Percentiles rank a stretch among this genome's conserved stretches.
These are phyloP conservation scores for Iris pallida DNA, from an alignment of 116 monocot genomes.

Conservation along the genomic window DNA sequence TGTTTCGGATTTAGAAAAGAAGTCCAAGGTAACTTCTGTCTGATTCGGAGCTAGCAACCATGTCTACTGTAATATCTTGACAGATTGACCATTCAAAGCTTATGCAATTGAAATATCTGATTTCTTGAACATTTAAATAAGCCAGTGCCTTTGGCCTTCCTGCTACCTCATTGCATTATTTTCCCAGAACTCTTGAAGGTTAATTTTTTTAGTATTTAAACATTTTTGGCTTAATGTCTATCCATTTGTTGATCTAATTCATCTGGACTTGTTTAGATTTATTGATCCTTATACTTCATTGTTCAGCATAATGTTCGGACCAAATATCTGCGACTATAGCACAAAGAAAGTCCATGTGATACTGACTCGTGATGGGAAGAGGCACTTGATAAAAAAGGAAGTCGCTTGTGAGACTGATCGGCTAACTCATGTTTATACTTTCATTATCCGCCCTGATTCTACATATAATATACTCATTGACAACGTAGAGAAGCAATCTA, in stretches of 20 bases:
- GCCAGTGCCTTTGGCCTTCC: too few species aligned
- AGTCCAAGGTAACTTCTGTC: too few species aligned
- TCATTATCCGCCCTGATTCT: conserved; percentile 26
- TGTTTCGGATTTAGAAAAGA: too few species aligned
- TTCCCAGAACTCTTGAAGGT: too few species aligned
- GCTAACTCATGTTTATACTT: conserved; percentile 34
- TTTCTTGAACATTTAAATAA: too few species aligned
- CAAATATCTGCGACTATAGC: conserved; percentile 30
- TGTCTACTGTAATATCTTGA: too few species aligned
- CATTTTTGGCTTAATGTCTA: not conserved
- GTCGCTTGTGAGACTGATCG: conserved; percentile 22
- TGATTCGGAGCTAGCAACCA: too few species aligned
- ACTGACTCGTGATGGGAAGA: conserved; percentile 21
- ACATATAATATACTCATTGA: conserved; percentile 29
- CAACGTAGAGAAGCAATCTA: conserved; percentile 25
- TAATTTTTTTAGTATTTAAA: too few species aligned
- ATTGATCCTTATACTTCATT: not conserved
- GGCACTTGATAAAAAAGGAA: conserved; percentile 27
- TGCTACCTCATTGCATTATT: too few species aligned
- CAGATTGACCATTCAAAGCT: too few species aligned
- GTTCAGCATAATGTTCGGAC: conserved; percentile 40
- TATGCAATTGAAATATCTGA: too few species aligned
- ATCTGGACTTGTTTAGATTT: not conserved
- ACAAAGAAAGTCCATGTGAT: conserved; percentile 30
- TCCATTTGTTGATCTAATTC: not conserved